Base-by-base conservation (phyloP, 2,329 filamentous ascomycete genomes). In the Rasamsonia emersonii region DNA sequence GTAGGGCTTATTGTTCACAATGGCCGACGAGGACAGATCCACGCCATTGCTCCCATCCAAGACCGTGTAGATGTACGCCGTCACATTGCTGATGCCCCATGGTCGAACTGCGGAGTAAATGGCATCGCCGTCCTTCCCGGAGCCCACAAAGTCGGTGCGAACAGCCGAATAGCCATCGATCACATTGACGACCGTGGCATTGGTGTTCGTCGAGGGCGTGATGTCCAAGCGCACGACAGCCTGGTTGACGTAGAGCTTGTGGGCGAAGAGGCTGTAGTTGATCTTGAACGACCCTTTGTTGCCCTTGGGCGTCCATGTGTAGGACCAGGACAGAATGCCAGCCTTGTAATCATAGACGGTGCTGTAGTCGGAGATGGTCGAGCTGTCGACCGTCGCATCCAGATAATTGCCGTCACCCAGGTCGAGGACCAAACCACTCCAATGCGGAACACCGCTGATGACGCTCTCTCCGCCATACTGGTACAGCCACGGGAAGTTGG, bases 391-490 rank as follows among this genome's bases (percentile, higher is more conserved):
- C 0, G 65, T 73, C 3, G 79, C 73, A 58, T 79, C 70, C 18
- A 85, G 61, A 28, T 72, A 66, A 6, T 61, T 57, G 15, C 64
- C 64, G 34, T 69, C 62, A 3, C 69, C 70, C 3, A 73, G 56
- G 32, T 75, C 67, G 11, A 82, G 61, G 20, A 77, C 53, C 21
- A 82, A 56, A 1, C 72, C 75, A 16, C 68, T 67, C 68, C 77
- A 81, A 49, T 84, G 79, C 5, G 81, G 81, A 10, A 86, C 68
- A 15, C 81, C 81, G 31, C 71, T 73, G 40, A 84, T 80, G 30
- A 81, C 77, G 43, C 73, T 80, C 46, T 86, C 80, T 36, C 73
- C 72, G 5, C 79, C 79, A 54, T 81, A 79, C 42, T 83, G 73
- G 35, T 73, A 67, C 25, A 85, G 53, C 78, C 80, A 83, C 0